phyloP scores from a whole-genome alignment of 2,329 filamentous ascomycete genomes.

The Fusarium sp. region DNA sequence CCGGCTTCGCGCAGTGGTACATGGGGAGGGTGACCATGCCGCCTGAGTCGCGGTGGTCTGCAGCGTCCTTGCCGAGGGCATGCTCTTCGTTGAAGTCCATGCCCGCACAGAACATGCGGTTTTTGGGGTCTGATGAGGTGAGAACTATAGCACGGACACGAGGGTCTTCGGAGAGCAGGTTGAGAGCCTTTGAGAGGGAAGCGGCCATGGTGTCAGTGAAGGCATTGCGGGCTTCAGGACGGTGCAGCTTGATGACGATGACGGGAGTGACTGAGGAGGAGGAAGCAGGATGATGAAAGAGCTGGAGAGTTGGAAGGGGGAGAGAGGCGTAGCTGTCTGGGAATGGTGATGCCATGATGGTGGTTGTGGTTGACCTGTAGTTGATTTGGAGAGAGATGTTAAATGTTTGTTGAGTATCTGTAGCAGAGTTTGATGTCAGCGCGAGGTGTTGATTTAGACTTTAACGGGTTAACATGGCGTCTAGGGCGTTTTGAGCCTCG shows the following conservation, averaged over 20 bases:
- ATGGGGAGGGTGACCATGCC: conserved; percentile 70
- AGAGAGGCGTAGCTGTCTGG: conserved; percentile 60
- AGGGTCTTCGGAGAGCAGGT: conserved; percentile 66
- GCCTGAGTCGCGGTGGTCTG: conserved; percentile 65
- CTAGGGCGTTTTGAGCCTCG: conserved; percentile 20
- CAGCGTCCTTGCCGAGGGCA: conserved; percentile 44
- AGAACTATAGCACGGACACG: conserved; percentile 71
- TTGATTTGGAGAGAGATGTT: background rate
- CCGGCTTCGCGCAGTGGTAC: conserved; percentile 71
- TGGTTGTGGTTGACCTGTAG: background rate
- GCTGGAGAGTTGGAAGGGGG: conserved; percentile 60
- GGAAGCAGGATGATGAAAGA: conserved; percentile 65
- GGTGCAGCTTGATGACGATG: conserved; percentile 74
- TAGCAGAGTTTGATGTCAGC: background rate
- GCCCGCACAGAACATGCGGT: conserved; percentile 71
- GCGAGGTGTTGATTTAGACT: conserved; percentile 29
- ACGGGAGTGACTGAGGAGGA: conserved; percentile 73
- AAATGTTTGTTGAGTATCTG: background rate
- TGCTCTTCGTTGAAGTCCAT: conserved; percentile 66
- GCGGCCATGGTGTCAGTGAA: conserved; percentile 77
- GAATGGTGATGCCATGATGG: conserved; percentile 46
- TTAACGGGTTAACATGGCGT: conserved; percentile 14
- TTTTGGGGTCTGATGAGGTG: conserved; percentile 65
- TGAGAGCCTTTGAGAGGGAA: conserved; percentile 71
- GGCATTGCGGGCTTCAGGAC: conserved; percentile 77